phyloP scores from a whole-genome alignment of 768 basidiomycete species.

The Boletus tylopilopsis region DNA sequence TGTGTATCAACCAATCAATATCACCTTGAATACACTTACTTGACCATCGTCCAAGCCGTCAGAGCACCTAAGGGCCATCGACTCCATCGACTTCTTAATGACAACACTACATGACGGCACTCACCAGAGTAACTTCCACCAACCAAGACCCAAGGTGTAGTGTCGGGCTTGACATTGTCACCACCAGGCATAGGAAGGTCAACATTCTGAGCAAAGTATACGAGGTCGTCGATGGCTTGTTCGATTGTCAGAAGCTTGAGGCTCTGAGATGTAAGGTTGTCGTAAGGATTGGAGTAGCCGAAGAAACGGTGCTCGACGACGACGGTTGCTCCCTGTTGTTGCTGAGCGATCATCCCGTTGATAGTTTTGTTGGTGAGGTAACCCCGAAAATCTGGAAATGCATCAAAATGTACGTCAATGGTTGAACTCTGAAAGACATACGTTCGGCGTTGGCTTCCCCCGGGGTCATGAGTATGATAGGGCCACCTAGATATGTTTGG shows the following conservation, averaged over 20 bases:
- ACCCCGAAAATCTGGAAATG: slow-evolving; percentile 29
- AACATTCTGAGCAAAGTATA: slow-evolving; percentile 64
- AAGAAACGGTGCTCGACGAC: slow-evolving; percentile 74
- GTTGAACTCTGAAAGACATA: neutral
- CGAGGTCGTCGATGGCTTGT: slow-evolving; percentile 72
- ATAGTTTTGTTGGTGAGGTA: slow-evolving; percentile 65
- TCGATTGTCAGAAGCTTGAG: slow-evolving; percentile 61
- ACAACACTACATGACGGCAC: neutral
- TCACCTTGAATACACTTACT: slow-evolving; percentile 36
- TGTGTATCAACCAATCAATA: neutral
- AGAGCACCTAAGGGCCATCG: slow-evolving; percentile 28
- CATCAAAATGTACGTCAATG: neutral
- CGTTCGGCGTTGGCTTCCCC: slow-evolving; percentile 58
- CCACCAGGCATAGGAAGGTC: slow-evolving; percentile 66
- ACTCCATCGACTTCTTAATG: neutral
- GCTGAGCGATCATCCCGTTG: slow-evolving; percentile 61
- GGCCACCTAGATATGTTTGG: slow-evolving; percentile 15
- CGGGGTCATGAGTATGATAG: slow-evolving; percentile 43
- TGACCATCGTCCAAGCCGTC: slow-evolving; percentile 67
- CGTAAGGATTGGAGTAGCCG: slow-evolving; percentile 67
- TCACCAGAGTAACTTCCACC: slow-evolving; percentile 42
- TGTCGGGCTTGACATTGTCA: slow-evolving; percentile 52
- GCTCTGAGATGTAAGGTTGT: slow-evolving; percentile 55
- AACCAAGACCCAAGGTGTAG: slow-evolving; percentile 40
- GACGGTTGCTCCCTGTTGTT: slow-evolving; percentile 58